Percentiles rank a stretch among this genome's conserved stretches.
Conservation (phyloP, 805 yeast species). For the Myxozyma melibiosi region DNA sequence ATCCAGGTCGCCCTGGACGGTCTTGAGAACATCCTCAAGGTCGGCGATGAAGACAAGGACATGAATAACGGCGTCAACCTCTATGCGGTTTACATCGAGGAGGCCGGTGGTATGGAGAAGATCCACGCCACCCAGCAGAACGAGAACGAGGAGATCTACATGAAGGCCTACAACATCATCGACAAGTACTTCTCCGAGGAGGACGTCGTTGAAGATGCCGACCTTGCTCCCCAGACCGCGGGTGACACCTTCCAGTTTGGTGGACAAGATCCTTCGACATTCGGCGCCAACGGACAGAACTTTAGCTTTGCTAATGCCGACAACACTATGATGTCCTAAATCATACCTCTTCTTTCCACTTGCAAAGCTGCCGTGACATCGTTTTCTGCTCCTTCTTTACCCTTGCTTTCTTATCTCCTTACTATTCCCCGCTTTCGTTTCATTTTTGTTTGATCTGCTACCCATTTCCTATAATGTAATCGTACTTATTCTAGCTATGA, state of each 20-base stretch:
- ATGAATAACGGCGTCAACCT: slow-evolving; percentile 72
- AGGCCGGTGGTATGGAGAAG: slow-evolving; percentile 98
- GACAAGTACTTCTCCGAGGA: slow-evolving; percentile 89
- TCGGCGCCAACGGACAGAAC: slow-evolving; percentile 44
- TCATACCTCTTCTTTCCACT: background rate
- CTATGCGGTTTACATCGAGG: slow-evolving; percentile 90
- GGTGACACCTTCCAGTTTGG: slow-evolving; percentile 92
- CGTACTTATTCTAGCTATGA: background rate
- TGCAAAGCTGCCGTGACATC: slow-evolving; percentile 2
- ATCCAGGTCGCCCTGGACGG: slow-evolving; percentile 96
- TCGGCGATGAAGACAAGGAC: slow-evolving; percentile 92
- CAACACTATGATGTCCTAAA: slow-evolving; percentile 19
- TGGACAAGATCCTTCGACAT: slow-evolving; percentile 48
- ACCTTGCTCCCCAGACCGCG: slow-evolving; percentile 69
- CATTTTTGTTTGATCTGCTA: background rate
- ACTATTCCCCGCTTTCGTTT: background rate
- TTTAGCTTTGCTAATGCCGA: slow-evolving; percentile 48
- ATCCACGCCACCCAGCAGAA: slow-evolving; percentile 90
- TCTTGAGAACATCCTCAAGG: slow-evolving; percentile 85
- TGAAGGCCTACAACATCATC: slow-evolving; percentile 86
- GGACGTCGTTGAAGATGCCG: slow-evolving; percentile 62
- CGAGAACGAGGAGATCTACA: slow-evolving; percentile 88
- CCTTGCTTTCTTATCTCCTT: background rate
- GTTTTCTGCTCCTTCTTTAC: background rate
- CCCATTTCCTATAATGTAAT: background rate